Conservation (phyloP, 495 filamentous ascomycete species). For the Hypomontagnella monticulosa region DNA sequence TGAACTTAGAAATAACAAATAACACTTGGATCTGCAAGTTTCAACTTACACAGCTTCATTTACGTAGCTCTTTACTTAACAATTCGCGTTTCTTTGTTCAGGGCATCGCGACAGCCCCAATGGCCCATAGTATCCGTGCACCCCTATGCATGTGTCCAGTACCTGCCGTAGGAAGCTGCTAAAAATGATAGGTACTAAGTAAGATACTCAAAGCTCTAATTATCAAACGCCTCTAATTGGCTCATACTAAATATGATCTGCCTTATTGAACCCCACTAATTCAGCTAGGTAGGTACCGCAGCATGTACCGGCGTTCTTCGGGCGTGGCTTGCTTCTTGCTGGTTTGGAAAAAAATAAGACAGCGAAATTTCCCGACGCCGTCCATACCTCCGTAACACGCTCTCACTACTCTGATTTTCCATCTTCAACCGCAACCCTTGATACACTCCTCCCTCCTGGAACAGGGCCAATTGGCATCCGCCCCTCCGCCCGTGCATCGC, state of each 20-base stretch:
- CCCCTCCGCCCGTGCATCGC: slow-evolving; percentile 26
- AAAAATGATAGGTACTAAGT: not conserved
- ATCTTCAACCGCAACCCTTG: slow-evolving; percentile 26
- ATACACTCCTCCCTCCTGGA: slow-evolving; percentile 35
- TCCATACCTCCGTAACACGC: slow-evolving; percentile 30
- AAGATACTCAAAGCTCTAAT: not conserved
- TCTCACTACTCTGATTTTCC: slow-evolving; percentile 28
- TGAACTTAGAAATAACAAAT: not conserved
- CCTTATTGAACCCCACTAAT: not conserved
- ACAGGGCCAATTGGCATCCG: slow-evolving; percentile 43
- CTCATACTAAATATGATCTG: not conserved
- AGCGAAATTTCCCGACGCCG: slow-evolving; percentile 45
- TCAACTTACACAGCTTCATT: not conserved
- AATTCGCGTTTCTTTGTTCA: slow-evolving; percentile 38
- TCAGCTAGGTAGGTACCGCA: slow-evolving; percentile 13
- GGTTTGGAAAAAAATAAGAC: slow-evolving; percentile 31
- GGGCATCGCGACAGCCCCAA: slow-evolving; percentile 28
- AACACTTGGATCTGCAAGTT: not conserved
- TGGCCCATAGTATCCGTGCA: slow-evolving; percentile 24
- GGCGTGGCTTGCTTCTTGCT: slow-evolving; percentile 17
- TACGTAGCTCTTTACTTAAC: slow-evolving; percentile 1
- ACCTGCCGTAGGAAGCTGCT: slow-evolving; percentile 4
- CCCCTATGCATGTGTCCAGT: slow-evolving; percentile 9
- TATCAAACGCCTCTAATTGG: not conserved
- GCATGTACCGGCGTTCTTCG: not conserved